phyloP scores from a whole-genome alignment of 306 rosid species.

The Pachyrhizus erosus region DNA sequence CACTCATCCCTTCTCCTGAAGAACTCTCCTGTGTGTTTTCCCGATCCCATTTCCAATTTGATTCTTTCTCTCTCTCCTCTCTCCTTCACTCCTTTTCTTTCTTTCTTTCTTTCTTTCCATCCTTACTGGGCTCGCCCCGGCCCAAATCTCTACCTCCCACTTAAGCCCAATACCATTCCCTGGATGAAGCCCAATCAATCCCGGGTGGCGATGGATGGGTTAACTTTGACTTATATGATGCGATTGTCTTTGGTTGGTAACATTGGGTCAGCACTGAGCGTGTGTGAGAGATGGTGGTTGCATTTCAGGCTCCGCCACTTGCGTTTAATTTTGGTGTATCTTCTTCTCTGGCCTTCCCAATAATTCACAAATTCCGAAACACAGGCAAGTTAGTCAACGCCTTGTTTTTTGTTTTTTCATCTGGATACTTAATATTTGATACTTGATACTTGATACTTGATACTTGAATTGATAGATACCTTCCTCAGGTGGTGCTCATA shows the following conservation, averaged over 20 bases:
- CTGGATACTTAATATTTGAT: too few species aligned
- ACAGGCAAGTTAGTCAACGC: not conserved
- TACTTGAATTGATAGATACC: too few species aligned
- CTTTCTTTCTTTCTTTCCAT: not conserved
- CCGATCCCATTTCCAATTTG: conserved; percentile 46
- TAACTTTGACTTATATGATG: too few species aligned
- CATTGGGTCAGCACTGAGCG: too few species aligned
- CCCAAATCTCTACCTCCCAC: not conserved
- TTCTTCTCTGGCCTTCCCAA: not conserved
- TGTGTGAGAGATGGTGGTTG: conserved; percentile 42
- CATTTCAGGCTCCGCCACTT: conserved; percentile 5
- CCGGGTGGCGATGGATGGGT: too few species aligned
- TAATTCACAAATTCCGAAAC: not conserved
- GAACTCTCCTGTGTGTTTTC: conserved; percentile 70
- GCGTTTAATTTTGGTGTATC: not conserved
- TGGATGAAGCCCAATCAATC: too few species aligned
- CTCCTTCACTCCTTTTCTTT: not conserved
- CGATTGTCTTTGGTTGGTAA: too few species aligned
- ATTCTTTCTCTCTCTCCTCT: not conserved
- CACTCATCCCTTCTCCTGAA: conserved; percentile 92
- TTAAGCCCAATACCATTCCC: too few species aligned
- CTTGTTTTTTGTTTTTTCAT: not conserved
- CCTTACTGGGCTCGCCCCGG: conserved; percentile 6
- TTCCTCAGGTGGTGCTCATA: not conserved
- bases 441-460: too few species aligned